phyloP scores from a whole-genome alignment of 2,329 filamentous ascomycete genomes.

The Nigrospora sphaerica region DNA sequence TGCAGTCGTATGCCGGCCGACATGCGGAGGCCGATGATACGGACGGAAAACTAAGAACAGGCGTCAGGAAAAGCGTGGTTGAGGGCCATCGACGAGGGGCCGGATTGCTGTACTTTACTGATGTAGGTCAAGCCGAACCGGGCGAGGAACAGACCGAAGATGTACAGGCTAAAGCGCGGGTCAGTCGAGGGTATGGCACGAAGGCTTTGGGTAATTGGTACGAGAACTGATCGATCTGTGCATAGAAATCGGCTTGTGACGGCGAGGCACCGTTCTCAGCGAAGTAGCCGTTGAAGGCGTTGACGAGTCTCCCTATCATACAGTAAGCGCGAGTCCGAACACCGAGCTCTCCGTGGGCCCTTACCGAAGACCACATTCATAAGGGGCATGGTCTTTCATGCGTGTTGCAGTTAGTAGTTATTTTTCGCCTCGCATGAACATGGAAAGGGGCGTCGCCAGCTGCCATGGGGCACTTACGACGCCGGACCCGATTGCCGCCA shows the following conservation, averaged over 20 bases:
- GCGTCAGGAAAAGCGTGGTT: not conserved
- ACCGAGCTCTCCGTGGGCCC: constrained; percentile 37
- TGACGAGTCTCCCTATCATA: constrained; percentile 32
- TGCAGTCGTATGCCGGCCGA: constrained; percentile 55
- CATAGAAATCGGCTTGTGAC: constrained; percentile 30
- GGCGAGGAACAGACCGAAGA: constrained; percentile 64
- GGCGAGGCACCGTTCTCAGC: constrained; percentile 20
- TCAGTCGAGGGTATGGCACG: constrained; percentile 3
- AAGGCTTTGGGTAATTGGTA: constrained; percentile 10
- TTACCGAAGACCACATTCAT: constrained; percentile 54
- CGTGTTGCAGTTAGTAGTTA: not conserved
- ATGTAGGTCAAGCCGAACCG: constrained; percentile 58
- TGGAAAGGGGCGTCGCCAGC: constrained; percentile 1
- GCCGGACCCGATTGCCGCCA: constrained; percentile 45
- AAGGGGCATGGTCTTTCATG: constrained; percentile 41
- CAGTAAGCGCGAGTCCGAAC: constrained; percentile 6
- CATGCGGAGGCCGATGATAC: constrained; percentile 55
- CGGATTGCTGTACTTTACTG: constrained; percentile 35
- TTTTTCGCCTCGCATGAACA: not conserved
- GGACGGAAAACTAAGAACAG: constrained; percentile 42
- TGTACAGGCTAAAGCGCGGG: constrained; percentile 45
- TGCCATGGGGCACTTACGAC: constrained; percentile 21
- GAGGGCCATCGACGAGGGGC: too few relatives aligned
- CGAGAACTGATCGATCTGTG: constrained; percentile 35
- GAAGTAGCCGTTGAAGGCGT: constrained; percentile 39